phyloP scores from a whole-genome alignment of 2,329 filamentous ascomycete genomes.

The Madurella fahalii region DNA sequence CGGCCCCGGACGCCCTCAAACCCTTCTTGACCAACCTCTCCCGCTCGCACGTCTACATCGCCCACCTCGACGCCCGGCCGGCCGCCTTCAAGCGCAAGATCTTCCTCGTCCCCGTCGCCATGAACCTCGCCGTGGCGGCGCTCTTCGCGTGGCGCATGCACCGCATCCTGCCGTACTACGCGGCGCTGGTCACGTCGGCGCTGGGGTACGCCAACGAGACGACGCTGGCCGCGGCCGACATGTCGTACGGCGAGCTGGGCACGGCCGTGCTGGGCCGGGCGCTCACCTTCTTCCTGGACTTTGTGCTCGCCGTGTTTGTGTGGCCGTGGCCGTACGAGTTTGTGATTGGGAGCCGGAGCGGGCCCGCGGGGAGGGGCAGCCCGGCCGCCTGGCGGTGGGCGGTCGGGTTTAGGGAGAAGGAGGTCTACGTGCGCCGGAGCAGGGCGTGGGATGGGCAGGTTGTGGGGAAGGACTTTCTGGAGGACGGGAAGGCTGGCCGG shows the following conservation, averaged over 20 bases:
- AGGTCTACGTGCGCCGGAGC: conserved; percentile 77
- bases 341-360: conserved; percentile 48
- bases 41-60: conserved; percentile 71
- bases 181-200: conserved; percentile 58
- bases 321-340: conserved; percentile 74
- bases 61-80: conserved; percentile 73
- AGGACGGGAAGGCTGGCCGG: conserved; percentile 34
- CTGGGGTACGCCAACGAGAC: conserved; percentile 64
- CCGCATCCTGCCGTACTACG: conserved; percentile 69
- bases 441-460: conserved; percentile 49
- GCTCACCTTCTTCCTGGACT: conserved; percentile 69
- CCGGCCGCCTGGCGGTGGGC: conserved; percentile 70
- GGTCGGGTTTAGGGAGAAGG: conserved; percentile 72
- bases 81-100: conserved; percentile 72
- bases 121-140: conserved; percentile 66
- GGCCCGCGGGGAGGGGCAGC: conserved; percentile 41
- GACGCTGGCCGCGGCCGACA: conserved; percentile 56
- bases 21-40: conserved; percentile 65
- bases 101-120: conserved; percentile 71
- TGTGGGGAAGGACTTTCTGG: conserved; percentile 50
- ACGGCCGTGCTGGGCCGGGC: conserved; percentile 57
- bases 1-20: conserved; percentile 57
- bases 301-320: conserved; percentile 61
- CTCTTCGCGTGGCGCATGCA: conserved; percentile 67
- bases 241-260: conserved; percentile 53